These are phyloP conservation scores for Phytophthora sansomeana DNA, from an alignment of 352 stramenopile genomes.

Conservation along the genomic window DNA sequence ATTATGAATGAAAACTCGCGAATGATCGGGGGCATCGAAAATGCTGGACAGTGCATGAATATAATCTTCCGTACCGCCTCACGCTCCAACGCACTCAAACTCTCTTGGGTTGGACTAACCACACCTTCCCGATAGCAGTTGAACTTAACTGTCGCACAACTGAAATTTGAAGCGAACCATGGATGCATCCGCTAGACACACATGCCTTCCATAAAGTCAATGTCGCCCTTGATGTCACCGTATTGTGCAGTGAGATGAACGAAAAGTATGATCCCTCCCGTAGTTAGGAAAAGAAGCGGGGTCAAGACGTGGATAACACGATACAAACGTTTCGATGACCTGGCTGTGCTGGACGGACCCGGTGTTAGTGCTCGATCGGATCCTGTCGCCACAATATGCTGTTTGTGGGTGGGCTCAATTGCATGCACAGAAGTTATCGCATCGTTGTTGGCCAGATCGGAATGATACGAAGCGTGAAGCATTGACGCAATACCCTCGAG, in stretches of 20 bases:
- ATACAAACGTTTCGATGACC: neutral
- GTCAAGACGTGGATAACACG: constrained; percentile 19
- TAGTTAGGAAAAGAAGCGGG: constrained; percentile 31
- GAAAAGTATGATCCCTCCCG: constrained; percentile 7
- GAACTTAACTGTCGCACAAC: constrained; percentile 45
- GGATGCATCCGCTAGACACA: constrained; percentile 44
- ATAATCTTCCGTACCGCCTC: constrained; percentile 37
- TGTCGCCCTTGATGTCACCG: neutral
- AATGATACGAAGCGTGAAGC: constrained; percentile 4
- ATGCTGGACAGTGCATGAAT: constrained; percentile 53
- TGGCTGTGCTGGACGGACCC: neutral
- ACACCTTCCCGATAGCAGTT: constrained; percentile 44
- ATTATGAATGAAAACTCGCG: constrained; percentile 48
- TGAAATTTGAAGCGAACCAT: constrained; percentile 49
- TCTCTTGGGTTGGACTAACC: neutral
- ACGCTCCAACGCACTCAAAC: constrained; percentile 33
- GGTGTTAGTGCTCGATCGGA: neutral
- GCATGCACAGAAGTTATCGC: neutral
- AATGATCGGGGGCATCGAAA: constrained; percentile 45
- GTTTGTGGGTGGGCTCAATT: constrained; percentile 3
- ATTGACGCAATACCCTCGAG: constrained; percentile 32
- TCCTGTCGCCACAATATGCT: neutral
- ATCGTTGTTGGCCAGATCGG: neutral
- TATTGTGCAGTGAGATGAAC: constrained; percentile 17
- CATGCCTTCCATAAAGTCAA: constrained; percentile 2